Conservation (phyloP, 139 green algal genomes). For the Chlorella vulgaris region DNA sequence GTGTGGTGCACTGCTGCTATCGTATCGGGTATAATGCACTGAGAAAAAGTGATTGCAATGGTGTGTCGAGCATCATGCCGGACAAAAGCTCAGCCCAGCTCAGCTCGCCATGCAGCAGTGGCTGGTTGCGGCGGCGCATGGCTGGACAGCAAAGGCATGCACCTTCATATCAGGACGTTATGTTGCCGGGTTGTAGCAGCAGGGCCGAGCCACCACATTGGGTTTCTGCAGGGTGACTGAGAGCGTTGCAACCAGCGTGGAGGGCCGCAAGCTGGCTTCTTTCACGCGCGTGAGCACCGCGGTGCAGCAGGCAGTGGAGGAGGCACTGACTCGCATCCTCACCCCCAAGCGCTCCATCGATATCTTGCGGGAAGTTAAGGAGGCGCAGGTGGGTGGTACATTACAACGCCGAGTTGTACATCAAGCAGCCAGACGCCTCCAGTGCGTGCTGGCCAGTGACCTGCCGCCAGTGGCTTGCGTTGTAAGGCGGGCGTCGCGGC, state of each 20-base stretch:
- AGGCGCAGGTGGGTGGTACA: conserved; percentile 22
- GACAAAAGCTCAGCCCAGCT: no score
- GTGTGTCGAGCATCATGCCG: no score
- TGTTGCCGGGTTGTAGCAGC: no score
- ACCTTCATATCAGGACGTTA: no score
- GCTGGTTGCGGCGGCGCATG: no score
- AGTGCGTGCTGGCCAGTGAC: not conserved
- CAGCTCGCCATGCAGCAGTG: no score
- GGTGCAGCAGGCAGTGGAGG: conserved; percentile 82
- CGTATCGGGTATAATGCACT: not conserved
- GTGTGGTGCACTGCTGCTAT: not conserved
- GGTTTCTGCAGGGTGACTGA: conserved; percentile 61
- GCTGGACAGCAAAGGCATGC: no score
- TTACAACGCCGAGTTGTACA: not conserved
- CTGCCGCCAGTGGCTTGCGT: not conserved
- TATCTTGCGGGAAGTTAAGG: conserved; percentile 76
- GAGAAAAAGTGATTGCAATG: no score
- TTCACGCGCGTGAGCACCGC: conserved; percentile 87
- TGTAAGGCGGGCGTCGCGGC: no score
- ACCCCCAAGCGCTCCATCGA: conserved; percentile 76
- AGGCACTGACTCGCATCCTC: conserved; percentile 83
- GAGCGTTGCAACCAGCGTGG: conserved; percentile 76
- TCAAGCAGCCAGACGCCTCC: not conserved
- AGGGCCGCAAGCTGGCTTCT: conserved; percentile 83
- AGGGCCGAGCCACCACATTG: no score